phyloP scores from a whole-genome alignment of 768 basidiomycete species.

The Leccinellum albellum region DNA sequence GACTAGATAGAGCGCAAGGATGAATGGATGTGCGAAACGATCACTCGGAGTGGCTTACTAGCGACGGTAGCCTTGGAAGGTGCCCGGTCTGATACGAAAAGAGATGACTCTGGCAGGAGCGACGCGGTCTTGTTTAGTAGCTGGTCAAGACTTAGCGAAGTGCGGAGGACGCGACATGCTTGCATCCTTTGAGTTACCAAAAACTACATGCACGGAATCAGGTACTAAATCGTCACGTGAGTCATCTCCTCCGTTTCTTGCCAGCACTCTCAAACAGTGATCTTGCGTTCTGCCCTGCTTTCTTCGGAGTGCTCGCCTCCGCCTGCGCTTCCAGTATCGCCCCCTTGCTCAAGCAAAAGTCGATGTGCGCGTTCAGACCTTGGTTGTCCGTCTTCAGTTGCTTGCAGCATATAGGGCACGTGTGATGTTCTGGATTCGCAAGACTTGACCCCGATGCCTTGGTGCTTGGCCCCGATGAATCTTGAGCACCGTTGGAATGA shows the following conservation, averaged over 20 bases:
- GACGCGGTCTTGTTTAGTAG: conserved; percentile 48
- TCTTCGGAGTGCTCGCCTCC: conserved; percentile 21
- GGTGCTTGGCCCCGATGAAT: not conserved
- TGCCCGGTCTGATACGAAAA: conserved; percentile 21
- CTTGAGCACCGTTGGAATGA: conserved; percentile 3
- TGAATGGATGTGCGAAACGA: not conserved
- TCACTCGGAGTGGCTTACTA: conserved; percentile 35
- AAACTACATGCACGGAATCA: not conserved
- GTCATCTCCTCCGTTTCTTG: conserved; percentile 19
- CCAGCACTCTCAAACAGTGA: not conserved
- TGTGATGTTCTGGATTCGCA: conserved; percentile 27
- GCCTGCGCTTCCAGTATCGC: conserved; percentile 71
- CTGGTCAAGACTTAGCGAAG: not conserved
- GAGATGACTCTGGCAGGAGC: conserved; percentile 28
- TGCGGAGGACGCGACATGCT: conserved; percentile 18
- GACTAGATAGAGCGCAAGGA: conserved; percentile 39
- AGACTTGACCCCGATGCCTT: conserved; percentile 14
- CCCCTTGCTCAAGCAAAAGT: conserved; percentile 79
- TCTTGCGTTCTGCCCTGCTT: not conserved
- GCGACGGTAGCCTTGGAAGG: conserved; percentile 42
- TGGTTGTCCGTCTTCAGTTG: conserved; percentile 65
- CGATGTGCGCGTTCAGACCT: conserved; percentile 82
- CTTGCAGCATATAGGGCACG: conserved; percentile 73
- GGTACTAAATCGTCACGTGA: conserved; percentile 18
- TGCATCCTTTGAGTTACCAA: conserved; percentile 18